These are phyloP conservation scores for Mortierella sp. DNA, from an alignment of 371 early-diverging fungal genomes.

Conservation along the genomic window DNA sequence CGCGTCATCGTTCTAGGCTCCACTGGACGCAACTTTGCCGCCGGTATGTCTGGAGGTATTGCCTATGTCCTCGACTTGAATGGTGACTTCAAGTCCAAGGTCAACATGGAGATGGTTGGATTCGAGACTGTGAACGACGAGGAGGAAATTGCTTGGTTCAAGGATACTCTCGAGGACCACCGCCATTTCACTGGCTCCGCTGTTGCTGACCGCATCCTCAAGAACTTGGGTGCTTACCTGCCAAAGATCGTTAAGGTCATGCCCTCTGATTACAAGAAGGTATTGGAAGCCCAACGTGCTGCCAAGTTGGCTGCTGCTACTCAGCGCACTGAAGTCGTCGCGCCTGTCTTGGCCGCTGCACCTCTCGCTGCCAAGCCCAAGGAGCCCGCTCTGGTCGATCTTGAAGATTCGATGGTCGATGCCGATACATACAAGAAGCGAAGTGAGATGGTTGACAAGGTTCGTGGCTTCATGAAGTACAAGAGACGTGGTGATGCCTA, in stretches of 20 bases:
- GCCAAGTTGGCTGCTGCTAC: constrained; percentile 48
- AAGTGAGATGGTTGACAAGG: constrained; percentile 76
- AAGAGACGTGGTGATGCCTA: constrained; percentile 87
- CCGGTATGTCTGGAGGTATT: constrained; percentile 94
- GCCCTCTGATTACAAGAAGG: constrained; percentile 91
- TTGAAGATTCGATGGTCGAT: constrained; percentile 90
- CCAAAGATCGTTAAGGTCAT: constrained; percentile 93
- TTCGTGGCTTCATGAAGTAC: constrained; percentile 94
- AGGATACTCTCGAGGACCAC: constrained; percentile 84
- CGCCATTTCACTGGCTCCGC: constrained; percentile 84
- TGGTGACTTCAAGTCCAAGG: constrained; percentile 68
- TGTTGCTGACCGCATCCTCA: constrained; percentile 79
- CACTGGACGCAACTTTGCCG: constrained; percentile 95
- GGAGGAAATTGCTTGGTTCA: constrained; percentile 81
- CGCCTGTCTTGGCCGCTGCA: constrained; percentile 53
- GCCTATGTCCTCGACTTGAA: constrained; percentile 84
- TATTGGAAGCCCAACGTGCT: constrained; percentile 73
- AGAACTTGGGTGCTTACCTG: constrained; percentile 74
- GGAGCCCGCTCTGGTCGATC: constrained; percentile 78
- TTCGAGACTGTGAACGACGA: constrained; percentile 81
- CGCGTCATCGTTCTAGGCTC: constrained; percentile 84
- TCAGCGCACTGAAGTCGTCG: constrained; percentile 33
- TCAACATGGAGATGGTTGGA: constrained; percentile 93
- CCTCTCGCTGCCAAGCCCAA: constrained; percentile 54
- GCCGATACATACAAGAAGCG: constrained; percentile 75